A percentile compares a stretch with the other conserved stretches of the same genome.
Conservation (phyloP, 148 eudicot species). For the Pharnaceum exiguum region DNA sequence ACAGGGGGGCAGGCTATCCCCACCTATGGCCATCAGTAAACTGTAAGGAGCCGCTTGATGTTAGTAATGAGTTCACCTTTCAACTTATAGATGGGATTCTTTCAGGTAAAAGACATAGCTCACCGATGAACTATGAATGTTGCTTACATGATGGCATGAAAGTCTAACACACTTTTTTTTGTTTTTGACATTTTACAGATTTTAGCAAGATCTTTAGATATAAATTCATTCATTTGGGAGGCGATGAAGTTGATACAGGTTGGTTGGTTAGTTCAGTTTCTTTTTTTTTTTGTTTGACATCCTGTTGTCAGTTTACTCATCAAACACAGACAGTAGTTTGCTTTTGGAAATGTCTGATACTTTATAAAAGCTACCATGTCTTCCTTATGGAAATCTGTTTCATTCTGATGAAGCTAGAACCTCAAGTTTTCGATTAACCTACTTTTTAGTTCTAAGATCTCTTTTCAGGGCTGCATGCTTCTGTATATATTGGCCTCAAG, state of each 20-base stretch:
- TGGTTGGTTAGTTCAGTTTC: conserved; percentile 18
- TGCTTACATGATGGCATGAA: background rate
- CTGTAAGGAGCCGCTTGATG: conserved; percentile 91
- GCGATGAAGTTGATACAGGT: conserved; percentile 94
- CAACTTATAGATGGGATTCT: conserved; percentile 81
- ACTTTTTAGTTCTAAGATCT: background rate
- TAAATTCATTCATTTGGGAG: conserved; percentile 85
- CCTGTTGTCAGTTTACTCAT: background rate
- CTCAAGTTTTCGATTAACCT: too few relatives aligned
- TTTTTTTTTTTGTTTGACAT: background rate
- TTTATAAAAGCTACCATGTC: background rate
- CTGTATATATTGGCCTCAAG: background rate
- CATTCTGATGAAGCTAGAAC: too few relatives aligned
- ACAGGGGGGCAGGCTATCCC: conserved; percentile 84
- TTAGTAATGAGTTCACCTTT: conserved; percentile 89
- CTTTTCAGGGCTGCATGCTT: background rate
- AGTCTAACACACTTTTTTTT: background rate
- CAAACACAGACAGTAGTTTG: background rate
- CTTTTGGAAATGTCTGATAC: background rate
- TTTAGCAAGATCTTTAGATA: conserved; percentile 84
- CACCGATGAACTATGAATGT: background rate
- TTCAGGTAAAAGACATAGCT: conserved; percentile 42
- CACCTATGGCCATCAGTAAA: conserved; percentile 67
- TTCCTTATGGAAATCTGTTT: too few relatives aligned
- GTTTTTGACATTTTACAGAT: conserved; percentile 56